Evolutionary conservation across 257 asterid genomes (phyloP), one percentile per base, ranked within the genome.

Genomic region (Handroanthus guayacan): DNA sequence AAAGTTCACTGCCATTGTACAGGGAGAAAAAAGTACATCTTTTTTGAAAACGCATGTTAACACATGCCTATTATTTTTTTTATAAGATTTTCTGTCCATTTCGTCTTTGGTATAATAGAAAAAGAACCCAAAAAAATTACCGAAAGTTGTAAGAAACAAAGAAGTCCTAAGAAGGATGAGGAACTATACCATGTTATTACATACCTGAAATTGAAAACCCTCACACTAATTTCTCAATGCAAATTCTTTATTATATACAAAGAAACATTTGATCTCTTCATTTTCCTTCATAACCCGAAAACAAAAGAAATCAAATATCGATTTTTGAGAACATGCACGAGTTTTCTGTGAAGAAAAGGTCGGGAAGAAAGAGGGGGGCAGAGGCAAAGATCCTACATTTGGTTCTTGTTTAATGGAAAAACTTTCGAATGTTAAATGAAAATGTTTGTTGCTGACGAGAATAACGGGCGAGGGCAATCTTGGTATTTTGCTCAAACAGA

Each of bases 391-490:
- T 60, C 31, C 18, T 9, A 39, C 31, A 57, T 38, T 57, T 5
- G 75, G 37, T 69, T 61, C 56, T 62, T 47, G 75, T 56, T 67
- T 50, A 51, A 70, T 63, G 82, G 1, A 25, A 56, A 72, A 47
- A 65, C 54, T 61, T 44, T 7, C 63, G 38, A 64, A 76, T 38
- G 81, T 79, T 79, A 11, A 11, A 45, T 17, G 50, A 47, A 75
- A 67, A 75, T 18, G 67, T 31, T 47, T 71, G 83, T 17, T 5
- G 79, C 67, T 54, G 79, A 76, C 78, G 76, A 44, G 77, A 77
- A 71, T 81, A 83, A 84, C 85, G 81, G 83, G 20, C 67, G 55
- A 61, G 86, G 89, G 78, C 76, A 69, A 9, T 78, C 51, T 78
- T 50, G 89, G 83, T 43, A 80, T 74, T 74, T 62, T 9, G 11